Percentiles rank a stretch among this genome's conserved stretches.
phyloP scores from a whole-genome alignment of 2,329 filamentous ascomycete species.

The Apiospora sp. region DNA sequence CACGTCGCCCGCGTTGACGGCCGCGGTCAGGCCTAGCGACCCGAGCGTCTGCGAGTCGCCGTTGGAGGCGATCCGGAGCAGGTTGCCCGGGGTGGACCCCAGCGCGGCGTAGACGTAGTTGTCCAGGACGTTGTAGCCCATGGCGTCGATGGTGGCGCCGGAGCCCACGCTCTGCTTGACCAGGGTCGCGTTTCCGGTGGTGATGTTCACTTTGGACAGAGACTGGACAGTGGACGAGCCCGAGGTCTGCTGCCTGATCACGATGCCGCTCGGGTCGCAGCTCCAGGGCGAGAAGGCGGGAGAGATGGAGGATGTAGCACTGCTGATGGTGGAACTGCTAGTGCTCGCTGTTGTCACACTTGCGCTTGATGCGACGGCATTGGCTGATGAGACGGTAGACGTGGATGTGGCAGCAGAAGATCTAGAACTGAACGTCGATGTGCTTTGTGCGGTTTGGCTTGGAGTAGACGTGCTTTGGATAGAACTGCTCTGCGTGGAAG shows the following conservation, averaged over 20 bases:
- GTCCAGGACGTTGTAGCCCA: conserved; percentile 37
- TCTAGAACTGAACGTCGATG: not conserved
- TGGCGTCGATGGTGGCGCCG: conserved; percentile 34
- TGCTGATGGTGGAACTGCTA: not conserved
- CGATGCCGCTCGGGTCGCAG: conserved; percentile 30
- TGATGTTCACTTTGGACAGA: conserved; percentile 32
- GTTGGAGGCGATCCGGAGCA: conserved; percentile 36
- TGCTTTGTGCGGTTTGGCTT: no score
- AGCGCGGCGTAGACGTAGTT: conserved; percentile 35
- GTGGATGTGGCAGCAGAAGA: not conserved
- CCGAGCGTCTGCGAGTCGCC: conserved; percentile 28
- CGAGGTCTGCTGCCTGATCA: conserved; percentile 29
- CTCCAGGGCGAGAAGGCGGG: conserved; percentile 25
- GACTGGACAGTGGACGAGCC: not conserved
- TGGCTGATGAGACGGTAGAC: not conserved
- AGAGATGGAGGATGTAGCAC: not conserved
- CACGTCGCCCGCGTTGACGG: conserved; percentile 35
- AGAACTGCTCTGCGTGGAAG: no score
- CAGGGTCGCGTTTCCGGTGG: conserved; percentile 8
- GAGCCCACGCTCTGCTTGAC: conserved; percentile 26
- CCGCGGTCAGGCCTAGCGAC: conserved; percentile 6
- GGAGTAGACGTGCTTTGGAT: not conserved
- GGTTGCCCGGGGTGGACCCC: not conserved
- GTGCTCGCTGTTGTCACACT: not conserved
- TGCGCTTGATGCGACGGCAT: not conserved